A percentile compares a stretch with the other conserved stretches of the same genome.
Conservation (phyloP, 2,329 filamentous ascomycete genomes). For the Biscogniauxia marginata region DNA sequence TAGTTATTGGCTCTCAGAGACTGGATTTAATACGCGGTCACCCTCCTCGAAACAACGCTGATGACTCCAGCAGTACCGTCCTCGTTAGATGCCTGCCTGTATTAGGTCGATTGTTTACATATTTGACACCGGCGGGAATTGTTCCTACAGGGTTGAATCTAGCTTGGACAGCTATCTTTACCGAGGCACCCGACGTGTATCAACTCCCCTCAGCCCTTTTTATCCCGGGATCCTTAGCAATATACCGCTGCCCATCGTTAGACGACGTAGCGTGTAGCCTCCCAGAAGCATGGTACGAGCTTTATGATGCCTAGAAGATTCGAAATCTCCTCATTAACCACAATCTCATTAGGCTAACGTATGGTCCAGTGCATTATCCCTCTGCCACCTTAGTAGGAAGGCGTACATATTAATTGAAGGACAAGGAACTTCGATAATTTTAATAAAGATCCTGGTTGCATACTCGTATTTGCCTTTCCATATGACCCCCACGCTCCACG, state of each 20-base stretch:
- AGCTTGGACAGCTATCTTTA: background rate
- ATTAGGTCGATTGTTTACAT: background rate
- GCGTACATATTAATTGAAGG: background rate
- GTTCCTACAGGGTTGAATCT: background rate
- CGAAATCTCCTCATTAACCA: background rate
- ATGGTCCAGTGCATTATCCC: background rate
- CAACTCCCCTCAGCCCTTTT: background rate
- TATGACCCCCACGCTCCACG: background rate
- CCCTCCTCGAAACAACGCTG: background rate
- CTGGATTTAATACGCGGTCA: background rate
- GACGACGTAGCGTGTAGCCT: background rate
- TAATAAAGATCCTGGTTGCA: background rate
- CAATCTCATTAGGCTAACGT: background rate
- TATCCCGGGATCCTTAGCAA: background rate
- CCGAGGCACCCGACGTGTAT: background rate
- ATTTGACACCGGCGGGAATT: background rate
- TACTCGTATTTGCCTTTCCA: background rate
- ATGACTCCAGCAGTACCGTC: background rate
- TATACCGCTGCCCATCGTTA: background rate
- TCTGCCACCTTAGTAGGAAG: background rate
- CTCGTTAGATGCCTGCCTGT: background rate
- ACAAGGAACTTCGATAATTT: background rate
- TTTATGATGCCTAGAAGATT: background rate
- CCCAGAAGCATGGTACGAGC: background rate
- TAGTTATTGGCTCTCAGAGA: background rate